Conservation (phyloP, 2,329 filamentous ascomycete genomes). For the Fusarium avenaceum region DNA sequence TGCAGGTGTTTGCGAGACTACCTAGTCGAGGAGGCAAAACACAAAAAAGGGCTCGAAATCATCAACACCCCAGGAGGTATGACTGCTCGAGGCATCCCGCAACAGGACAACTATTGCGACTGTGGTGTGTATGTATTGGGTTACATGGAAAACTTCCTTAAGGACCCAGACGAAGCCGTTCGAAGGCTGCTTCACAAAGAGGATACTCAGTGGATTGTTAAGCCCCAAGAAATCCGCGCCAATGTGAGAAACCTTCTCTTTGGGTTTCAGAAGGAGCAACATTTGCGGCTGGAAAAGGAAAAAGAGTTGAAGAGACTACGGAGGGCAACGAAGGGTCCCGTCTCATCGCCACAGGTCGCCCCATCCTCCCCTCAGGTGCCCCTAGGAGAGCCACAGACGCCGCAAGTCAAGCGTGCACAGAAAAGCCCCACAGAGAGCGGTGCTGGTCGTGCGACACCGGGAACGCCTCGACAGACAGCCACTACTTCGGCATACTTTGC, state of each 20-base stretch:
- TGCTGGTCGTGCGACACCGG: slow-evolving; percentile 2
- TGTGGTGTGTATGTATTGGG: slow-evolving; percentile 90
- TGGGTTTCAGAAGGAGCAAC: slow-evolving; percentile 70
- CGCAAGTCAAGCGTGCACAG: slow-evolving; percentile 12
- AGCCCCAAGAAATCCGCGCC: slow-evolving; percentile 70
- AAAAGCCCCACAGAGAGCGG: slow-evolving; percentile 23
- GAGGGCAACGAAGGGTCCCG: slow-evolving; percentile 48
- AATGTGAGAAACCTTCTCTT: slow-evolving; percentile 77
- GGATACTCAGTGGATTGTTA: slow-evolving; percentile 64
- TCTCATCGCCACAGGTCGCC: slow-evolving; percentile 33
- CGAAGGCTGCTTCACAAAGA: slow-evolving; percentile 74
- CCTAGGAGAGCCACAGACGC: slow-evolving; percentile 24
- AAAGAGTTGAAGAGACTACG: slow-evolving; percentile 53
- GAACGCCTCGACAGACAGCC: slow-evolving; percentile 11
- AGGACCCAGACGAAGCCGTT: slow-evolving; percentile 78
- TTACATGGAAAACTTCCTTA: slow-evolving; percentile 86
- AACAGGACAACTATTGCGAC: slow-evolving; percentile 87
- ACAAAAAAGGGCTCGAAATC: slow-evolving; percentile 66
- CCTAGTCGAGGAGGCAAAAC: slow-evolving; percentile 77
- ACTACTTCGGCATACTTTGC: slow-evolving; percentile 32
- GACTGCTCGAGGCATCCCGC: slow-evolving; percentile 81
- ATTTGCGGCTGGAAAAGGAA: slow-evolving; percentile 56
- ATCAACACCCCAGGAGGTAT: slow-evolving; percentile 61
- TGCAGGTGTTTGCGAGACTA: slow-evolving; percentile 81
- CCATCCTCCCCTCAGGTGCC: slow-evolving; percentile 37